These are phyloP conservation scores for Setaria italica DNA, from an alignment of 202 grass and related monocot genomes.

Conservation along the genomic window DNA sequence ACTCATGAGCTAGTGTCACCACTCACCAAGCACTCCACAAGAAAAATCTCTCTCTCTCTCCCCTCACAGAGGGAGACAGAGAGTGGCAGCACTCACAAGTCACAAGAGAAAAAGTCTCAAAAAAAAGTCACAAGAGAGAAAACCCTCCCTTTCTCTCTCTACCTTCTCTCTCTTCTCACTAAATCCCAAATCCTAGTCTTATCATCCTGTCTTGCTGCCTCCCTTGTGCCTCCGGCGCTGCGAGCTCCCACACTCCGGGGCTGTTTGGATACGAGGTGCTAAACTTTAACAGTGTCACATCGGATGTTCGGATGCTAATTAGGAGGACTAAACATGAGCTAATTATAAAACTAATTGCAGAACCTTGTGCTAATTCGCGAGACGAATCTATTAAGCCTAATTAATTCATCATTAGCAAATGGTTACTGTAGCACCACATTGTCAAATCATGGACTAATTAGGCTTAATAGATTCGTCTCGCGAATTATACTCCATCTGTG, in stretches of 20 bases:
- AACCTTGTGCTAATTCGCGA: too few species aligned
- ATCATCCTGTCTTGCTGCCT: slow-evolving; percentile 47
- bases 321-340: too few species aligned
- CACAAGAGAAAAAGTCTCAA: not conserved
- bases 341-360: too few species aligned
- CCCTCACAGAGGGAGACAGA: not conserved
- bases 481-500: too few species aligned
- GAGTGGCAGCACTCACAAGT: not conserved
- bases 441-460: too few species aligned
- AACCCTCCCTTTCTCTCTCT: not conserved
- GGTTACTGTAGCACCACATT: too few species aligned
- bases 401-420: too few species aligned
- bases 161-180: not conserved
- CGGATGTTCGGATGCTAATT: too few species aligned
- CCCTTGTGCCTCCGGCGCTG: slow-evolving; percentile 26
- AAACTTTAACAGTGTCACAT: too few species aligned
- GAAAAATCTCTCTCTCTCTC: not conserved
- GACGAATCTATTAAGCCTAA: too few species aligned
- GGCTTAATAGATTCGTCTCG: too few species aligned
- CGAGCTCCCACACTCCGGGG: slow-evolving; percentile 45
- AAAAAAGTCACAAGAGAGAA: not conserved
- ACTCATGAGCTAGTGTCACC: not conserved
- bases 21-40: not conserved
- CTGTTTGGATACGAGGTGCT: too few species aligned
- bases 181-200: slow-evolving; percentile 65